A percentile compares a stretch with the other conserved stretches of the same genome.
phyloP scores from a whole-genome alignment of 2,329 filamentous ascomycete species.

The Colletotrichum sidae region DNA sequence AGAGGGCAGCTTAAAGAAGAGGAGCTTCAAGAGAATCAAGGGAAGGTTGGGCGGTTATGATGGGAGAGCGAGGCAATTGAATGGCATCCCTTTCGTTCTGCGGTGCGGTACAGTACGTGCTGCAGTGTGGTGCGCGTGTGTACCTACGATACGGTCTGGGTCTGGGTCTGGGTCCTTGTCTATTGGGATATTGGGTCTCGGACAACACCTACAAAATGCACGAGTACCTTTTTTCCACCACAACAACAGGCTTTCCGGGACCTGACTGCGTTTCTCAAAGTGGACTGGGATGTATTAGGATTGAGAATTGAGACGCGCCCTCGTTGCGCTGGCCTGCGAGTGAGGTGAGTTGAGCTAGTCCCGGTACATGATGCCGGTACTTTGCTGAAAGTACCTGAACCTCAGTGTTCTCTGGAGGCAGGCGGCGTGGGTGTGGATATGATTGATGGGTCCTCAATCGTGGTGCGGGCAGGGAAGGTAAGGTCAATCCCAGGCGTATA shows the following conservation, averaged over 20 bases:
- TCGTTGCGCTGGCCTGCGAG: not conserved
- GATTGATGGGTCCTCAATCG: constrained; percentile 32
- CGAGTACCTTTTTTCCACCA: too few species aligned
- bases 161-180: constrained; percentile 25
- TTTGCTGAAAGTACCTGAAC: not conserved
- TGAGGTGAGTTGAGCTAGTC: not conserved
- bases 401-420: constrained; percentile 22
- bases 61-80: constrained; percentile 34
- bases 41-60: constrained; percentile 35
- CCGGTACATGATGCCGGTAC: too few species aligned
- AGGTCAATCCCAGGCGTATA: constrained; percentile 33
- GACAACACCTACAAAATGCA: not conserved
- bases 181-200: constrained; percentile 23
- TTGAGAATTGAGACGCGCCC: not conserved
- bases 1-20: constrained; percentile 37
- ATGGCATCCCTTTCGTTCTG: constrained; percentile 35
- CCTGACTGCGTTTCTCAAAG: constrained; percentile 17
- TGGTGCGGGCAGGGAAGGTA: constrained; percentile 29
- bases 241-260: constrained; percentile 16
- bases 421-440: constrained; percentile 34
- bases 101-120: not conserved
- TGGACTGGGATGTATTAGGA: constrained; percentile 27
- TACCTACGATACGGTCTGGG: too few species aligned
- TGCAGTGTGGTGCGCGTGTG: too few species aligned
- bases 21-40: constrained; percentile 24